phyloP scores from a whole-genome alignment of 345 rosid genomes.

The Balakata baccata region DNA sequence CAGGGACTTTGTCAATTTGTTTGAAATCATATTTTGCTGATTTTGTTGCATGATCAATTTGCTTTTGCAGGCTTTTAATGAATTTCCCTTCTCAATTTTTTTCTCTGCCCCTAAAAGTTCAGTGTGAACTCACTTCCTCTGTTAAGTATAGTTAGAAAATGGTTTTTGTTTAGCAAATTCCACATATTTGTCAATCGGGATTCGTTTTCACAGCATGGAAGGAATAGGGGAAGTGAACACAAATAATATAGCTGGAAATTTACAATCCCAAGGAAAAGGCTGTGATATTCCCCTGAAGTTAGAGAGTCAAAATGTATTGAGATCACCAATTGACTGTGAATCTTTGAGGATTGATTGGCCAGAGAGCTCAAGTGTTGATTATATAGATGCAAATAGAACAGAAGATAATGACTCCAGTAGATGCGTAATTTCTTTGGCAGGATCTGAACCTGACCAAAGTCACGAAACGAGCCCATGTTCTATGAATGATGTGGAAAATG shows the following conservation, averaged over 20 bases:
- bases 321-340: constrained; percentile 24
- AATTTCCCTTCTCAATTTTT: too few species aligned
- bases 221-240: constrained; percentile 37
- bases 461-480: constrained; percentile 15
- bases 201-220: constrained; percentile 42
- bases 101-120: too few species aligned
- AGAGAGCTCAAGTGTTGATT: constrained; percentile 30
- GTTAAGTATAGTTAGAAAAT: too few species aligned
- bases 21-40: too few species aligned
- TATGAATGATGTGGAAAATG: constrained; percentile 23
- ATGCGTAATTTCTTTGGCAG: constrained; percentile 21
- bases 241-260: constrained; percentile 1
- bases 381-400: constrained; percentile 10
- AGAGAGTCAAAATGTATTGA: constrained; percentile 30
- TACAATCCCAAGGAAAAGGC: constrained; percentile 28
- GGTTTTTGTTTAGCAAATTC: background rate
- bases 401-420: constrained; percentile 18
- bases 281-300: constrained; percentile 39
- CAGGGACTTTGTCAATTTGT: too few species aligned
- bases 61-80: background rate
- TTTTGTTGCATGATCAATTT: background rate
- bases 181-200: background rate
- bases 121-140: too few species aligned
- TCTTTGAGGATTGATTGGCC: constrained; percentile 33
- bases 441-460: constrained; percentile 19